Conservation (phyloP, 306 rosid genomes). For the Cajanus cajan region DNA sequence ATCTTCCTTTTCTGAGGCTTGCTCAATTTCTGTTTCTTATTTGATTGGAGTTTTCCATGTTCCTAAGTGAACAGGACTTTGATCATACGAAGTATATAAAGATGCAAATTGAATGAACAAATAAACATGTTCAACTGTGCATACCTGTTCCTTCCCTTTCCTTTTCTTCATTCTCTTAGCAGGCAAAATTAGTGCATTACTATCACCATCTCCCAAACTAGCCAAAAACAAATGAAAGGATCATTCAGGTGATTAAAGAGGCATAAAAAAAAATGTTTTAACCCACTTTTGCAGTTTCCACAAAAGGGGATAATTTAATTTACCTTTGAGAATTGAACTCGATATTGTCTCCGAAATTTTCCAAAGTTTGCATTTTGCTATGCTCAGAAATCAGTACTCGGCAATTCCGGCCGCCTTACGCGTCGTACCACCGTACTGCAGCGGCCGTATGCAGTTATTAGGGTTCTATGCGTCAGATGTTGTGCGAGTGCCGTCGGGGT, state of each 20-base stretch:
- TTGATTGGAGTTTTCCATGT: constrained; percentile 29
- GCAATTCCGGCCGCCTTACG: too few relatives aligned
- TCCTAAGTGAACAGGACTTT: constrained; percentile 37
- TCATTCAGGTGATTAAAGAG: not conserved
- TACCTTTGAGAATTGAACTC: constrained; percentile 40
- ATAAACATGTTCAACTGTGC: not conserved
- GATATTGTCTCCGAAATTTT: not conserved
- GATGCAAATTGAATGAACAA: constrained; percentile 3
- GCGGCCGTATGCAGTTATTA: too few relatives aligned
- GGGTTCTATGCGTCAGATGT: too few relatives aligned
- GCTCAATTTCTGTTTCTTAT: constrained; percentile 56
- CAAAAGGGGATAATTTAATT: not conserved
- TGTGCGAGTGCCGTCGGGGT: too few relatives aligned
- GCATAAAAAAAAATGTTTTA: not conserved
- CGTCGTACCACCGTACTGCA: too few relatives aligned
- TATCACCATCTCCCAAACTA: constrained; percentile 50
- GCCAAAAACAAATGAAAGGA: not conserved
- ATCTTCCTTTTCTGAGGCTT: constrained; percentile 71
- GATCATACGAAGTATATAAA: not conserved
- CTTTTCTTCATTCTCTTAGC: constrained; percentile 47
- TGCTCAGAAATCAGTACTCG: not conserved
- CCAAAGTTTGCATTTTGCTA: constrained; percentile 15
- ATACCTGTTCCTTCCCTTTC: constrained; percentile 53
- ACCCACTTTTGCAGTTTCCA: not conserved
- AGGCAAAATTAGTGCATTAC: constrained; percentile 47